These are phyloP conservation scores for Globisporangium ultimum DNA, from an alignment of 352 stramenopile genomes.

Conservation along the genomic window DNA sequence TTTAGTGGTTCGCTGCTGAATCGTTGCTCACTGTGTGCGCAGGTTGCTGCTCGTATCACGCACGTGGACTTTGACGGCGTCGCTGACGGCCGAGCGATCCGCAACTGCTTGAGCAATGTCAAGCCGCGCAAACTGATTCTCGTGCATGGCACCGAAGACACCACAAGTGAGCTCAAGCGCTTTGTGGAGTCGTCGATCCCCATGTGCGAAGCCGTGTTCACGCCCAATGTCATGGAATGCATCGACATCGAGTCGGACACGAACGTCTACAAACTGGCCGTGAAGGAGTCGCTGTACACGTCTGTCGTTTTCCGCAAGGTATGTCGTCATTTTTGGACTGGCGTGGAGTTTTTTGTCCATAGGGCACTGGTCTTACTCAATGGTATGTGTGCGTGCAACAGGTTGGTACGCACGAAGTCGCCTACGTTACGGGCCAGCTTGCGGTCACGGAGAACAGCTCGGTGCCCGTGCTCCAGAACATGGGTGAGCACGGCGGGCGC, in stretches of 20 bases:
- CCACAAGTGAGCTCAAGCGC: conserved; percentile 75
- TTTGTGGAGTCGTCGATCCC: conserved; percentile 84
- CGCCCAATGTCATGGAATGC: conserved; percentile 83
- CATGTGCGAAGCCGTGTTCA: conserved; percentile 84
- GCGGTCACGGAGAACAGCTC: conserved; percentile 64
- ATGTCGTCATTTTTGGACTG: conserved; percentile 8
- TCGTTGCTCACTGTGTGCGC: no score
- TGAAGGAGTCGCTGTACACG: conserved; percentile 87
- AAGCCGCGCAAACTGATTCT: conserved; percentile 88
- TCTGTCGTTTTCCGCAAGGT: conserved; percentile 83
- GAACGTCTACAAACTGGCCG: conserved; percentile 86
- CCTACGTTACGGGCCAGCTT: conserved; percentile 79
- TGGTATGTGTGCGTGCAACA: conserved; percentile 12
- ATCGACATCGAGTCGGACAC: conserved; percentile 90
- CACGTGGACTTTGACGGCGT: conserved; percentile 85
- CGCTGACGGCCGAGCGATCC: conserved; percentile 80
- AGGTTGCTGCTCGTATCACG: conserved; percentile 75
- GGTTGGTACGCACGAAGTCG: conserved; percentile 84
- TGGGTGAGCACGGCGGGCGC: conserved; percentile 30
- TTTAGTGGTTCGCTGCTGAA: not conserved
- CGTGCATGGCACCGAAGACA: conserved; percentile 79
- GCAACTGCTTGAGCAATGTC: conserved; percentile 86
- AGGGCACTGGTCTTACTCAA: conserved; percentile 9
- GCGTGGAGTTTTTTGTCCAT: not conserved
- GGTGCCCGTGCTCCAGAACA: conserved; percentile 63